Evolutionary conservation across 805 yeast genomes (phyloP).

Genomic region (Metschnikowia proteae): DNA sequence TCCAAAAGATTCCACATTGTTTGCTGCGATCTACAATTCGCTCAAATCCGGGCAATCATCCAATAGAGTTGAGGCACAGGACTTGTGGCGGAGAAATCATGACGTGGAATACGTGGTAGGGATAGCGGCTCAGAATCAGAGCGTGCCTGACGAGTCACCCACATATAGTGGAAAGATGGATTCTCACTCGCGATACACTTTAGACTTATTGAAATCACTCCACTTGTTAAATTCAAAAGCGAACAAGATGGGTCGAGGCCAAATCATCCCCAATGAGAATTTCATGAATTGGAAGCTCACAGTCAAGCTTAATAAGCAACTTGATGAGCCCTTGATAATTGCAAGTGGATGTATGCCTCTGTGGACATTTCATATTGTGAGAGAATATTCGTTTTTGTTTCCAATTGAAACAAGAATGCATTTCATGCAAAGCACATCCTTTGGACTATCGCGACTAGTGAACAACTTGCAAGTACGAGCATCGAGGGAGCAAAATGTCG

Average conservation of each 20-base stretch:
- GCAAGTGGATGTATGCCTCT: slow-evolving; percentile 83
- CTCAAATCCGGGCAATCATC: slow-evolving; percentile 37
- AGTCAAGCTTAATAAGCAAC: slow-evolving; percentile 79
- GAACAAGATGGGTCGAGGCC: slow-evolving; percentile 15
- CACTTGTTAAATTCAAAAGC: slow-evolving; percentile 34
- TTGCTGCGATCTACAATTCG: slow-evolving; percentile 65
- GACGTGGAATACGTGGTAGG: slow-evolving; percentile 38
- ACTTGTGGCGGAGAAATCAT: slow-evolving; percentile 59
- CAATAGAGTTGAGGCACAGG: slow-evolving; percentile 39
- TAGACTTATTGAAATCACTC: slow-evolving; percentile 48
- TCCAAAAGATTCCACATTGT: slow-evolving; percentile 66
- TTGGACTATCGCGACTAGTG: slow-evolving; percentile 82
- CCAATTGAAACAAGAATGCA: slow-evolving; percentile 78
- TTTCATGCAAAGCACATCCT: slow-evolving; percentile 82
- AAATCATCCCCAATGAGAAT: slow-evolving; percentile 16
- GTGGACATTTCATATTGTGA: slow-evolving; percentile 76
- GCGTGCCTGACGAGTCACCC: neutral
- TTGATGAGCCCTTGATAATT: slow-evolving; percentile 85
- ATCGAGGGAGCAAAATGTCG: slow-evolving; percentile 11
- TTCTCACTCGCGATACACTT: slow-evolving; percentile 33
- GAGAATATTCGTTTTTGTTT: slow-evolving; percentile 73
- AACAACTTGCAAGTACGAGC: slow-evolving; percentile 61
- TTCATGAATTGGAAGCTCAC: slow-evolving; percentile 79
- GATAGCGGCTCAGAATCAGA: neutral
- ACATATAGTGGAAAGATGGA: slow-evolving; percentile 24